Base-by-base conservation (phyloP, 2,329 filamentous ascomycete species). In the Magnaporthiopsis poae region DNA sequence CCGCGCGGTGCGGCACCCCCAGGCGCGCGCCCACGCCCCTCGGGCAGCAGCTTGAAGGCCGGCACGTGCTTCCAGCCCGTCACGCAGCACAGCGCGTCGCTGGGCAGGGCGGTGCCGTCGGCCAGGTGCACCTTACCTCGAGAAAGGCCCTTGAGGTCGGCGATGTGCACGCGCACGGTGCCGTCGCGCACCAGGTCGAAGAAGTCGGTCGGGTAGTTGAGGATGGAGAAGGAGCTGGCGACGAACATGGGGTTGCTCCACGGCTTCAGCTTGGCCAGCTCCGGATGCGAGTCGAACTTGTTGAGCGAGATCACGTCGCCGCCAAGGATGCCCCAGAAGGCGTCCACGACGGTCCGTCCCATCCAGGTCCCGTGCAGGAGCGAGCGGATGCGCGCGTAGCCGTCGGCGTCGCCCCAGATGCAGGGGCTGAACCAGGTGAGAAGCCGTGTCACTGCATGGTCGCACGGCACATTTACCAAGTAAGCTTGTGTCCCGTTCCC, bases 381-480 rank as follows among this genome's bases (percentile, higher is more conserved):
- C 12, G 75, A 72, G 3, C 86, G 80, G 1, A 85, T 77, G 13
- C 76, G 77, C 15, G 80, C 77, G 69, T 83, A 89, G 0, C 87
- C 88, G 71, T 87, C 87, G 1, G 81, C 83, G 1, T 81, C 79
- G 5, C 87, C 88, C 87, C 88, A 93, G 18, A 89, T 82, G 72
- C 89, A 92, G 0, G 90, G 90, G 65, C 85, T 88, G 75, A 93
- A 86, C 86, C 88, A 92, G 1, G 86, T 89, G 65, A 92, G 76
- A 69, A 90, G 81, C 0, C 90, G 86, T 0, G 85, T 88, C 39
- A 81, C 79, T 80, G 65, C n/a, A 11, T 0, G 46, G 46, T 52
- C 21, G 46, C 46, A 52, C 21, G 18, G 18, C 21, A 52, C 46
- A 52, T 52, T n/a, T 12, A 36, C 46, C 46, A 56, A 56, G 46